These are phyloP conservation scores for Saccharomyces hybrid DNA, from an alignment of 1,139 yeast species.

Conservation along the genomic window DNA sequence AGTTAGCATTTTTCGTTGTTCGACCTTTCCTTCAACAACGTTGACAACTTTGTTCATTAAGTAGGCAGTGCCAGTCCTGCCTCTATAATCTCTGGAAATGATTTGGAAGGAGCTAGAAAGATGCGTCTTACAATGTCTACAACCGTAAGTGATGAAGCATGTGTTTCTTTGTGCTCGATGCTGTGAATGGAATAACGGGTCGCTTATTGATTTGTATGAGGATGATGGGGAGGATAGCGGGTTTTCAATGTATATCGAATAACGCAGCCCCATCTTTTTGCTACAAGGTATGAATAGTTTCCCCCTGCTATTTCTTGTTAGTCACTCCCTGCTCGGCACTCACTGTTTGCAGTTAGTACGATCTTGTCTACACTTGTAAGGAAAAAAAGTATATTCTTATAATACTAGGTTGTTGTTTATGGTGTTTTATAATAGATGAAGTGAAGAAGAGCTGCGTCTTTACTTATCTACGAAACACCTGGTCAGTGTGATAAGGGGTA, in stretches of 20 bases:
- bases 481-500: background rate
- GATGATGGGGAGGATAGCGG: slow-evolving; percentile 1
- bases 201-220: background rate
- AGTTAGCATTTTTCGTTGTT: slow-evolving; percentile 37
- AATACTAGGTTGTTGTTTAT: background rate
- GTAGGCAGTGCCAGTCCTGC: slow-evolving; percentile 39
- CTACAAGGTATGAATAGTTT: background rate
- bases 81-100: slow-evolving; percentile 38
- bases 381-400: background rate
- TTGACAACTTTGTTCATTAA: slow-evolving; percentile 37
- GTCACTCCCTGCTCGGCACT: background rate
- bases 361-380: background rate
- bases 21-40: slow-evolving; percentile 31
- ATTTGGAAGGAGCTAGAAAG: slow-evolving; percentile 36
- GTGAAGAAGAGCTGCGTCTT: background rate
- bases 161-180: slow-evolving; percentile 5
- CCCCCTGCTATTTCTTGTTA: background rate
- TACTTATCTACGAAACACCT: background rate
- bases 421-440: background rate
- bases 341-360: background rate
- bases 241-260: slow-evolving; percentile 33
- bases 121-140: slow-evolving; percentile 38
- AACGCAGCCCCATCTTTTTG: slow-evolving; percentile 35
- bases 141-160: slow-evolving; percentile 35
- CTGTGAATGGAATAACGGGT: background rate